Conservation (phyloP, 805 yeast species). For the Jamesozyma spencerorum region DNA sequence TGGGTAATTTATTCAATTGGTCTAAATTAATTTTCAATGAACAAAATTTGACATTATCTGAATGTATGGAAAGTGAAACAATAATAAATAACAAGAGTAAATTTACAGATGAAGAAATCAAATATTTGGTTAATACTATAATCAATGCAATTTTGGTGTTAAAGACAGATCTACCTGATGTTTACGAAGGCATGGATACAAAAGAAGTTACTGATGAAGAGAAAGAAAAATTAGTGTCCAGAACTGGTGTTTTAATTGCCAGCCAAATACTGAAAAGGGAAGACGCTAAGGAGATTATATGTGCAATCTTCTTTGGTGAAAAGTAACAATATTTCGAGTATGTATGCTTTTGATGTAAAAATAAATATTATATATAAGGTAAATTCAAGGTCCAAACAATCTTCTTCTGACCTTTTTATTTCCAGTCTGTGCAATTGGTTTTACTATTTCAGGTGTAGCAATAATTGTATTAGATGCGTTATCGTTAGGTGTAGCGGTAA, state of each 20-base stretch:
- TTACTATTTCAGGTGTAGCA: no score
- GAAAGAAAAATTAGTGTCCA: constrained; percentile 38
- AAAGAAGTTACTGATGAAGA: constrained; percentile 32
- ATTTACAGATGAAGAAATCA: constrained; percentile 38
- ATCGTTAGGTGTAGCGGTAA: neutral
- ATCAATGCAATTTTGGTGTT: constrained; percentile 48
- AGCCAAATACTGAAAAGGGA: constrained; percentile 38
- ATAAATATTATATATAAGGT: neutral
- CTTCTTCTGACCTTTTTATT: constrained; percentile 28
- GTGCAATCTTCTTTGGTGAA: constrained; percentile 72
- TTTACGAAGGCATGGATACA: constrained; percentile 28
- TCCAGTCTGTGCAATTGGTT: constrained; percentile 11
- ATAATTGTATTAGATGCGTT: no score
- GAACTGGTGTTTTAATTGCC: constrained; percentile 55
- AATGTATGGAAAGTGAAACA: constrained; percentile 6
- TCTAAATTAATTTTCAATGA: constrained; percentile 44
- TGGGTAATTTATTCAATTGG: constrained; percentile 85
- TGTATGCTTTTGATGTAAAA: constrained; percentile 2
- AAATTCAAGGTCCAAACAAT: constrained; percentile 29
- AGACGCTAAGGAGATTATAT: constrained; percentile 42
- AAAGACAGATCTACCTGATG: constrained; percentile 28
- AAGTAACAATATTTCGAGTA: neutral
- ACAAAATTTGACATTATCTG: constrained; percentile 18
- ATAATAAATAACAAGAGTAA: constrained; percentile 15
- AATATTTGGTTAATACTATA: constrained; percentile 40